Conservation (phyloP, 139 green algal species). For the Chlamydomonas urium region DNA sequence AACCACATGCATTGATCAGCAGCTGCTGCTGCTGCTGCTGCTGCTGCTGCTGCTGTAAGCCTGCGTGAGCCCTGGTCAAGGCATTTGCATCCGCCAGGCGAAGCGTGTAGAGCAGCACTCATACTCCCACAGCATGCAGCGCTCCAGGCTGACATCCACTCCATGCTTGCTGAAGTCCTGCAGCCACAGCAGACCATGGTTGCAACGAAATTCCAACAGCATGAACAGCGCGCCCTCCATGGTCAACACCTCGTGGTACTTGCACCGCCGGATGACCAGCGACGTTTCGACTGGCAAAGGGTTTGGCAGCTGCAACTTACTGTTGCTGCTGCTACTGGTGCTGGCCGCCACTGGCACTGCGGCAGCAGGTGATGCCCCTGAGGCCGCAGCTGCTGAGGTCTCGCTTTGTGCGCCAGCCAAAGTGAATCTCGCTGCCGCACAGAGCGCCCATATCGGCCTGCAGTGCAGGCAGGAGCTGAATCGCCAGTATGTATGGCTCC, state of each 20-base stretch:
- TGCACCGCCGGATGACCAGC: conserved; percentile 7
- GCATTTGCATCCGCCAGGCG: no score
- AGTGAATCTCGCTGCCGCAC: no score
- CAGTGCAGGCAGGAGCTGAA: conserved; percentile 14
- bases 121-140: conserved; percentile 8
- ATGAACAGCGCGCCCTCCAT: conserved; percentile 16
- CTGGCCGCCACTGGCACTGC: background rate
- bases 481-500: conserved; percentile 29
- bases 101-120: conserved; percentile 3
- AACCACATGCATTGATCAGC: no score
- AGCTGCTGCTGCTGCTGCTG: no score
- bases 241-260: conserved; percentile 28
- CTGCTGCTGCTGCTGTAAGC: no score
- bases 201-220: conserved; percentile 22
- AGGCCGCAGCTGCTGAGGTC: background rate
- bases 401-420: background rate
- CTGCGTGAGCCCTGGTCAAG: no score
- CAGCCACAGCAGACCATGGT: conserved; percentile 21
- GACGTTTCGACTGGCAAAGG: background rate
- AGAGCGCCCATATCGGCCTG: conserved; percentile 23
- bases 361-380: no score
- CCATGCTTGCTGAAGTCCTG: conserved; percentile 11
- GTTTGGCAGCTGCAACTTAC: background rate
- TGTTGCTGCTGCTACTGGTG: background rate
- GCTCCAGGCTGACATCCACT: conserved; percentile 8